A percentile compares a stretch with the other conserved stretches of the same genome.
phyloP scores from a whole-genome alignment of 2,329 filamentous ascomycete species.

The Alternaria conjuncta region DNA sequence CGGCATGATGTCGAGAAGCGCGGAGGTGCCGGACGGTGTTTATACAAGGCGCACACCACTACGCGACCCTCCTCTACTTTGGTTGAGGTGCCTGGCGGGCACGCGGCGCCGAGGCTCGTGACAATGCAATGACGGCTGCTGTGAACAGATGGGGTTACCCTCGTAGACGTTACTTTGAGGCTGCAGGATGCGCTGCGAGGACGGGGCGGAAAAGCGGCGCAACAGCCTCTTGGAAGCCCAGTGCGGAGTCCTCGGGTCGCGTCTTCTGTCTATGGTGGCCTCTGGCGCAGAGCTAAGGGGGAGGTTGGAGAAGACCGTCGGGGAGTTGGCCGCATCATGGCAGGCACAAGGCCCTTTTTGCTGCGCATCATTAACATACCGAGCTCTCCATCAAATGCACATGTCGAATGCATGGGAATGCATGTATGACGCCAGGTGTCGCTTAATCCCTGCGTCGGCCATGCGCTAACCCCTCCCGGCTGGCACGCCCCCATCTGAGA shows the following conservation, averaged over 20 bases:
- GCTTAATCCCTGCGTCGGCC: constrained; percentile 4
- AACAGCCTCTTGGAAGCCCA: background rate
- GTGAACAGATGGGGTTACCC: background rate
- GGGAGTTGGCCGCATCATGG: background rate
- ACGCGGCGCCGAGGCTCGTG: constrained; percentile 4
- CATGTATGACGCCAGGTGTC: constrained; percentile 18
- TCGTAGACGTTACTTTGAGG: background rate
- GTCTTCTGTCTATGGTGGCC: background rate
- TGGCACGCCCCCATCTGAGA: background rate
- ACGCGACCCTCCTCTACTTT: background rate
- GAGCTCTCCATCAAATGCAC: background rate
- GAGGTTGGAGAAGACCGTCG: background rate
- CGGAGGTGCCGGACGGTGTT: background rate
- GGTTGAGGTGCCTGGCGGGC: constrained; percentile 7
- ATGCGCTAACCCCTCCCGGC: background rate
- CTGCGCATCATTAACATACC: constrained; percentile 6
- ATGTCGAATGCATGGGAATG: constrained; percentile 9
- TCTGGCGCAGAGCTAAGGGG: background rate
- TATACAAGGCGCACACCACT: background rate
- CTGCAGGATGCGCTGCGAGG: constrained; percentile 12
- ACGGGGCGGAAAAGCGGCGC: background rate
- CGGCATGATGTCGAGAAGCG: constrained; percentile 23
- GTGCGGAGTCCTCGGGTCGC: constrained; percentile 8
- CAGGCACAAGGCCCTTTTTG: constrained; percentile 3
- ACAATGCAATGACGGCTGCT: constrained; percentile 12